These are phyloP conservation scores for Xylariaceae sp. DNA, from an alignment of 2,329 filamentous ascomycete species.

Conservation along the genomic window DNA sequence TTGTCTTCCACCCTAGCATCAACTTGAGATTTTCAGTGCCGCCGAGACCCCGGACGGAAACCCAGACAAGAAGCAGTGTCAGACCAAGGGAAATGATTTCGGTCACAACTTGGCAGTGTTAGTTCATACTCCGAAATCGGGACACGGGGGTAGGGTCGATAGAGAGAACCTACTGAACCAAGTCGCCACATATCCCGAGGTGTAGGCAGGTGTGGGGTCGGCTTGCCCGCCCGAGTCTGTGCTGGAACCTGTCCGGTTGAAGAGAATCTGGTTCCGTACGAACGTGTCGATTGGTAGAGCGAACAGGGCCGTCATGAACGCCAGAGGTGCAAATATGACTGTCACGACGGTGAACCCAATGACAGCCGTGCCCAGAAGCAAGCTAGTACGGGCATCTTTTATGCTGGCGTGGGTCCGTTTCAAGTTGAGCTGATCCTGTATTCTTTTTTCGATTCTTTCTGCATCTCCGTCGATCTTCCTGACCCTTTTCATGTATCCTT, in stretches of 20 bases:
- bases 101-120: no score
- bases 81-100: no score
- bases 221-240: not conserved
- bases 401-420: slow-evolving; percentile 8
- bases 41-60: no score
- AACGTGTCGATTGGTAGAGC: slow-evolving; percentile 9
- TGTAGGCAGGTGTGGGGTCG: not conserved
- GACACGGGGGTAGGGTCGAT: no score
- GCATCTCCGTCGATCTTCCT: slow-evolving; percentile 9
- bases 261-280: slow-evolving; percentile 1
- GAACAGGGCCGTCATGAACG: slow-evolving; percentile 9
- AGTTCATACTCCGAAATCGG: no score
- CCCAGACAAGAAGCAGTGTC: no score
- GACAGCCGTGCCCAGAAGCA: slow-evolving; percentile 4
- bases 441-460: slow-evolving; percentile 8
- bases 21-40: no score
- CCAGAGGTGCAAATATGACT: slow-evolving; percentile 11
- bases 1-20: no score
- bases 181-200: slow-evolving; percentile 2
- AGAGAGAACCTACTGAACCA: slow-evolving; percentile 6
- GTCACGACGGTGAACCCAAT: slow-evolving; percentile 14
- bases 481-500: not conserved
- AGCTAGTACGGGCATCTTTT: slow-evolving; percentile 4
- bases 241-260: not conserved
- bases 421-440: slow-evolving; percentile 11